Evolutionary conservation across 768 basidiomycete species (phyloP).

Genomic region (Termitomyces heimii): DNA sequence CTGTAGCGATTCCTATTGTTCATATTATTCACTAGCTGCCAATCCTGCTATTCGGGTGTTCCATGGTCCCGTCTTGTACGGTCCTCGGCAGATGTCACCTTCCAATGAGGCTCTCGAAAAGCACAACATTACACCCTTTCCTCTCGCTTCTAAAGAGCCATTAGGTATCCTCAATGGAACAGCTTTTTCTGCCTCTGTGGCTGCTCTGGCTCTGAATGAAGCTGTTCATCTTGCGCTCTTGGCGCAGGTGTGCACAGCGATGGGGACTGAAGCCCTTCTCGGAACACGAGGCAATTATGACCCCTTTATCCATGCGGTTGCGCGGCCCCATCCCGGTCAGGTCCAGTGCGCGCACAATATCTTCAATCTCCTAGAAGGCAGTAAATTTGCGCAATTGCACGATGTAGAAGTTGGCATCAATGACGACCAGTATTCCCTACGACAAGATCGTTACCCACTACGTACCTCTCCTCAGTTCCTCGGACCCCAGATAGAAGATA

Average conservation of each 20-base stretch:
- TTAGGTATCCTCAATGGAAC: constrained; percentile 73
- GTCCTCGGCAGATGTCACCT: constrained; percentile 44
- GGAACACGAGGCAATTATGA: constrained; percentile 61
- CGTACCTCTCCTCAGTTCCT: constrained; percentile 73
- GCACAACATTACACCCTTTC: constrained; percentile 52
- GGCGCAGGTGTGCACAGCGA: constrained; percentile 69
- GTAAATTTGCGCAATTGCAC: constrained; percentile 49
- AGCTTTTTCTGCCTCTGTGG: constrained; percentile 70
- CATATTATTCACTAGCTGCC: background rate
- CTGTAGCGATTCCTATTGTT: background rate
- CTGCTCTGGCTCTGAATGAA: constrained; percentile 65
- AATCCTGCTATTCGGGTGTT: constrained; percentile 31
- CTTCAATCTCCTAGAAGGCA: constrained; percentile 53
- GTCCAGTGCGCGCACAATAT: constrained; percentile 65
- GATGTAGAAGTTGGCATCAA: constrained; percentile 63
- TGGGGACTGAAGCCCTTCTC: constrained; percentile 72
- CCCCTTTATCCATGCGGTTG: constrained; percentile 66
- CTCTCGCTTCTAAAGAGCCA: constrained; percentile 61
- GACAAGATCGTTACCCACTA: constrained; percentile 71
- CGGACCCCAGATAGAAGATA: constrained; percentile 75
- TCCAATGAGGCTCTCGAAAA: constrained; percentile 44
- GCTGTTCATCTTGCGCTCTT: constrained; percentile 56
- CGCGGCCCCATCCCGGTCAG: constrained; percentile 81
- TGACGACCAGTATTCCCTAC: constrained; percentile 61
- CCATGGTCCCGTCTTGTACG: constrained; percentile 45